These are phyloP conservation scores for Ophiosphaerella korrae DNA, from an alignment of 2,329 filamentous ascomycete genomes.

Conservation along the genomic window DNA sequence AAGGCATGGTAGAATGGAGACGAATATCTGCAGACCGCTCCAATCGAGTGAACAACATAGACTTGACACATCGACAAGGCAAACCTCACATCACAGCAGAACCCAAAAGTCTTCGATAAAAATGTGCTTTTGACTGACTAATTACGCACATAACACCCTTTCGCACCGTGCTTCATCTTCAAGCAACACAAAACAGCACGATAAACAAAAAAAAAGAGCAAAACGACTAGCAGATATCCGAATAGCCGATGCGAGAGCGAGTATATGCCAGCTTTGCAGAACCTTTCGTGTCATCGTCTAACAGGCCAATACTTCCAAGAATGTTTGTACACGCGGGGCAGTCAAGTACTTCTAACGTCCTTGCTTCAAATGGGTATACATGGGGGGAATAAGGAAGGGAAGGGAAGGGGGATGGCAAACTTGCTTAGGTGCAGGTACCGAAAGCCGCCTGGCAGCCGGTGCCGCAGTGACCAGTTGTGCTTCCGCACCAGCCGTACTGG, in stretches of 20 bases:
- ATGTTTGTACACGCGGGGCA: not conserved
- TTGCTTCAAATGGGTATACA: slow-evolving; percentile 3
- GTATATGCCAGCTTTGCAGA: slow-evolving; percentile 5
- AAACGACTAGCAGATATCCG: not conserved
- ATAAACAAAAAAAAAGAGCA: not conserved
- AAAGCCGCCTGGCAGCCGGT: slow-evolving; percentile 40
- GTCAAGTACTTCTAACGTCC: too few species aligned
- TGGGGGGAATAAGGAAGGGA: not conserved
- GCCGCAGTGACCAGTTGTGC: slow-evolving; percentile 34
- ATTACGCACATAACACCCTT: not conserved
- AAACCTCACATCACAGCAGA: too few species aligned
- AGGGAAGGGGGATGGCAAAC: not conserved
- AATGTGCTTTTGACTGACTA: too few species aligned
- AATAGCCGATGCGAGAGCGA: not conserved
- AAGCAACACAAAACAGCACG: not conserved
- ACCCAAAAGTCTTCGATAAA: too few species aligned
- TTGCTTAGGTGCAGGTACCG: slow-evolving; percentile 33
- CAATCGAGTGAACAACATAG: too few species aligned
- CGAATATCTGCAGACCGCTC: too few species aligned
- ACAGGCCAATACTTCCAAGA: not conserved
- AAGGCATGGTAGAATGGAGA: too few species aligned
- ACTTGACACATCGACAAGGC: too few species aligned
- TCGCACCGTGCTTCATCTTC: not conserved
- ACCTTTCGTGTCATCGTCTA: not conserved
- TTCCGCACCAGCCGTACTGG: slow-evolving; percentile 49